phyloP scores from a whole-genome alignment of 192 early-diverging fungal species.

The Backusella tarrabulga region DNA sequence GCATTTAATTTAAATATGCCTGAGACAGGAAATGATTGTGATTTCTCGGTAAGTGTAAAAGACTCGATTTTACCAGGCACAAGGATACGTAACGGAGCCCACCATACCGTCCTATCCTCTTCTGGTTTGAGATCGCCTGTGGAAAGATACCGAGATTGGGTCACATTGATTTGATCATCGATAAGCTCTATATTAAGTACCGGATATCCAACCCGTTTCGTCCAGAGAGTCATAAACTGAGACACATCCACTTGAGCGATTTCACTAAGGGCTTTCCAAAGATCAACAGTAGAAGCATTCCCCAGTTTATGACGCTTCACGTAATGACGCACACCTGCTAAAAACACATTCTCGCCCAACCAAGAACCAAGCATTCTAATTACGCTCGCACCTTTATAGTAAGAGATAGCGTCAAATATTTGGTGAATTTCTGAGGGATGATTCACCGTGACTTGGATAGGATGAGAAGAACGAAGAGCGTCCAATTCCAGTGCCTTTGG shows the following conservation, averaged over 20 bases:
- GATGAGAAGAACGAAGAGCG: constrained; percentile 83
- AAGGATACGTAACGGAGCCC: constrained; percentile 75
- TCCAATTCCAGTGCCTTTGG: constrained; percentile 77
- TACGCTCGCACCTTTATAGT: constrained; percentile 89
- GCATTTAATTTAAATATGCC: constrained; percentile 86
- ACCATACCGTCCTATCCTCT: constrained; percentile 84
- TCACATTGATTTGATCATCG: constrained; percentile 55
- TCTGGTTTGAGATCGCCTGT: constrained; percentile 72
- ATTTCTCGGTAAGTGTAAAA: constrained; percentile 37
- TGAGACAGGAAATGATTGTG: constrained; percentile 35
- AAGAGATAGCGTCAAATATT: constrained; percentile 94
- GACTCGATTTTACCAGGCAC: constrained; percentile 30
- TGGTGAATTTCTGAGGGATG: constrained; percentile 87
- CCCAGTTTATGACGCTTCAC: constrained; percentile 79
- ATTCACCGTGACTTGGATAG: constrained; percentile 86
- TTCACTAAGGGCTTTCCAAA: constrained; percentile 82
- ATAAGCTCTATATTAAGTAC: constrained; percentile 69
- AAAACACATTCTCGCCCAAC: constrained; percentile 68
- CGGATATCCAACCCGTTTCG: constrained; percentile 83
- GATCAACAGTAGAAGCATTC: constrained; percentile 85
- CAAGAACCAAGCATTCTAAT: constrained; percentile 91
- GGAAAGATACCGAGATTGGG: constrained; percentile 84
- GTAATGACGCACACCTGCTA: constrained; percentile 71
- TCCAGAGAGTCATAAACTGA: constrained; percentile 92
- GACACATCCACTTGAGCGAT: constrained; percentile 82